These are phyloP conservation scores for Penicillium longicatenatum DNA, from an alignment of 495 filamentous ascomycete species.

Conservation along the genomic window DNA sequence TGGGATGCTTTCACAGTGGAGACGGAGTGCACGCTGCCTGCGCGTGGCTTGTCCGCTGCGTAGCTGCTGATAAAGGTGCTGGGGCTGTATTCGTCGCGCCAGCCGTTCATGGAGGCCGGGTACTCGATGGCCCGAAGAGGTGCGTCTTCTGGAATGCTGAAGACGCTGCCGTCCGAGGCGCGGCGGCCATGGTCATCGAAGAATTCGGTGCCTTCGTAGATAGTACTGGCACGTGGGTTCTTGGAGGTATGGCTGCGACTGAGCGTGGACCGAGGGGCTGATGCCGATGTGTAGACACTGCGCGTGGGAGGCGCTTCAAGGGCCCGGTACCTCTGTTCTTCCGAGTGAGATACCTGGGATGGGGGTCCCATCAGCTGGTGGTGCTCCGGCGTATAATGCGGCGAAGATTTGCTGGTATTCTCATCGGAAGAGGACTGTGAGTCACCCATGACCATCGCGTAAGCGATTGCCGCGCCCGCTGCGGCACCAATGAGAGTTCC, in stretches of 20 bases:
- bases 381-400: constrained; percentile 32
- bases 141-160: constrained; percentile 34
- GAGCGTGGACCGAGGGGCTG: constrained; percentile 32
- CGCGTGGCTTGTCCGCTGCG: constrained; percentile 35
- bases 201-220: constrained; percentile 46
- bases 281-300: constrained; percentile 38
- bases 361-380: constrained; percentile 30
- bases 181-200: constrained; percentile 41
- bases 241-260: constrained; percentile 39
- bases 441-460: constrained; percentile 64
- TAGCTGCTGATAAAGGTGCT: constrained; percentile 47
- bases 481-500: constrained; percentile 78
- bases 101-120: constrained; percentile 30
- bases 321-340: constrained; percentile 29
- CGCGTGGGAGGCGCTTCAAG: constrained; percentile 47
- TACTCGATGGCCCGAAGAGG: constrained; percentile 49
- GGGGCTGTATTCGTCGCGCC: constrained; percentile 31
- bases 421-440: constrained; percentile 28
- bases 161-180: constrained; percentile 42
- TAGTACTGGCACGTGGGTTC: constrained; percentile 44
- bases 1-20: constrained; percentile 50
- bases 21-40: constrained; percentile 40
- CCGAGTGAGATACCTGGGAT: constrained; percentile 29
- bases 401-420: constrained; percentile 21
- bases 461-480: constrained; percentile 72